phyloP scores from a whole-genome alignment of 192 early-diverging fungal species.

The Entrophospora sp. region DNA sequence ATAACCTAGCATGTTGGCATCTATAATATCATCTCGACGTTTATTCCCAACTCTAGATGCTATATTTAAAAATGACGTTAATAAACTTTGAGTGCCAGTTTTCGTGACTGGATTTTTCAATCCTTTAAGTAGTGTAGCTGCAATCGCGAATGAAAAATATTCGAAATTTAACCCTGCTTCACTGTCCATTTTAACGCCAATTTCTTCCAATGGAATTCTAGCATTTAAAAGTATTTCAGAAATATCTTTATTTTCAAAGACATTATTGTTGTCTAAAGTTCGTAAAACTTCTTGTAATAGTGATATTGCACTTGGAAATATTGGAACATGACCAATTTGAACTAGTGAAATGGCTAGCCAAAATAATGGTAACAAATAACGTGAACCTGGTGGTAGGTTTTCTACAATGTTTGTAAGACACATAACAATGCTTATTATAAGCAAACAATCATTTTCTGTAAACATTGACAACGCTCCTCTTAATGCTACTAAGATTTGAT shows the following conservation, averaged over 20 bases:
- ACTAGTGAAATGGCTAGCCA: slow-evolving; percentile 84
- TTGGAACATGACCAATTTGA: slow-evolving; percentile 72
- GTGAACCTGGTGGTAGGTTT: slow-evolving; percentile 68
- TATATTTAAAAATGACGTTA: slow-evolving; percentile 65
- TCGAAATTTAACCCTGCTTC: slow-evolving; percentile 73
- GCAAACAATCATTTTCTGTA: slow-evolving; percentile 68
- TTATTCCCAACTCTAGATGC: slow-evolving; percentile 45
- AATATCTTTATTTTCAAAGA: slow-evolving; percentile 62
- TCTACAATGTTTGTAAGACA: slow-evolving; percentile 84
- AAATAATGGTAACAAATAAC: slow-evolving; percentile 77
- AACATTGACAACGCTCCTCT: slow-evolving; percentile 77
- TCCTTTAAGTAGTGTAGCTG: slow-evolving; percentile 74
- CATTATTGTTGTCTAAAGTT: slow-evolving; percentile 62
- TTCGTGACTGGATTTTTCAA: slow-evolving; percentile 68
- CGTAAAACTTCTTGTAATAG: slow-evolving; percentile 64
- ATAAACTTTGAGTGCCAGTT: slow-evolving; percentile 55
- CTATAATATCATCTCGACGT: slow-evolving; percentile 23
- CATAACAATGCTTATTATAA: slow-evolving; percentile 82
- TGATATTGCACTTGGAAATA: slow-evolving; percentile 64
- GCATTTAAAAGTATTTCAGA: slow-evolving; percentile 64
- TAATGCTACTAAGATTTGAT: slow-evolving; percentile 83
- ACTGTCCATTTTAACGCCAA: slow-evolving; percentile 61
- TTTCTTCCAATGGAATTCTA: slow-evolving; percentile 58
- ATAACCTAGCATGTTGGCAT: slow-evolving; percentile 57
- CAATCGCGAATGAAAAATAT: slow-evolving; percentile 82